phyloP scores from a whole-genome alignment of 768 basidiomycete genomes.

The Rhizopogon rudus region DNA sequence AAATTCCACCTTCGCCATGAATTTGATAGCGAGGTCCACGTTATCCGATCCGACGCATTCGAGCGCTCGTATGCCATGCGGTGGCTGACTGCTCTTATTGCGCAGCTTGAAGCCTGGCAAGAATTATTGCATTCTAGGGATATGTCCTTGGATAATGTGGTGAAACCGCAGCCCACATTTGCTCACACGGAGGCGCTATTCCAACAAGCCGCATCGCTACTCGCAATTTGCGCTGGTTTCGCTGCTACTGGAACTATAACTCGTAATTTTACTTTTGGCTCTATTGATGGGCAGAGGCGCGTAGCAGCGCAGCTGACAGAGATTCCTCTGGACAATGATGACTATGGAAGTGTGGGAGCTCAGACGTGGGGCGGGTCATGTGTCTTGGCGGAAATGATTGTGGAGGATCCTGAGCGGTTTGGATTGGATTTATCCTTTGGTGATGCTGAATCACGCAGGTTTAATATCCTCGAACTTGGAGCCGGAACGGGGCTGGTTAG shows the following conservation, averaged over 20 bases:
- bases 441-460: neutral
- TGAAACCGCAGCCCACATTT: neutral
- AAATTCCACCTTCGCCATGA: neutral
- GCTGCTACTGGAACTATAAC: slow-evolving; percentile 55
- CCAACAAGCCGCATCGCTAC: slow-evolving; percentile 51
- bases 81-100: slow-evolving; percentile 70
- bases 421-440: slow-evolving; percentile 24
- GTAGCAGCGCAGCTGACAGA: slow-evolving; percentile 53
- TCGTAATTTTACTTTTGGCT: slow-evolving; percentile 46
- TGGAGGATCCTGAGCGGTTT: slow-evolving; percentile 49
- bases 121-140: neutral
- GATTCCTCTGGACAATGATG: slow-evolving; percentile 62
- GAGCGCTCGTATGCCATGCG: slow-evolving; percentile 65
- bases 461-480: slow-evolving; percentile 49
- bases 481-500: slow-evolving; percentile 55
- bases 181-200: slow-evolving; percentile 34
- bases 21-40: slow-evolving; percentile 16
- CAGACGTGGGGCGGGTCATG: slow-evolving; percentile 90
- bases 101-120: slow-evolving; percentile 24
- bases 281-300: slow-evolving; percentile 5
- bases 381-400: slow-evolving; percentile 71
- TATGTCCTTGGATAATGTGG: neutral
- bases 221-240: slow-evolving; percentile 62
- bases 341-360: slow-evolving; percentile 70
- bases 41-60: slow-evolving; percentile 52